Evolutionary conservation across 164 flowering plant genomes (phyloP), one percentile per base, ranked within the genome.

Genomic region (Cinnamomum micranthum): DNA sequence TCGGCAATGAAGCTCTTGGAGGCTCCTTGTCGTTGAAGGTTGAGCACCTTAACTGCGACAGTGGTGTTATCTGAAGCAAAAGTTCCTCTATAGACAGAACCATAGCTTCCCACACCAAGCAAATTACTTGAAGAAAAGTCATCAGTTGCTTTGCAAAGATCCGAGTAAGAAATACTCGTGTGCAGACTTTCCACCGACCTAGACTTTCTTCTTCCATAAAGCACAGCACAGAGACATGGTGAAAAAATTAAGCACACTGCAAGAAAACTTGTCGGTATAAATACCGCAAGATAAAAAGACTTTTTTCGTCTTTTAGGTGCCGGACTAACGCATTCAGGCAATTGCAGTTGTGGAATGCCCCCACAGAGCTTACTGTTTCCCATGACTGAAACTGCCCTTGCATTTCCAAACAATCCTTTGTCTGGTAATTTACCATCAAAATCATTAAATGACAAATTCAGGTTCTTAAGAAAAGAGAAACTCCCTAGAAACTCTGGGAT

Each of bases 381-480:
- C n/a, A 13, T 0, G 17, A 55, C 60, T 55, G 60, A 55, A 55
- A 55, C 4, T 6, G 0, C 60, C 6, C 60, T 55, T 55, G 60
- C 60, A 55, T 55, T 4, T 55, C 19, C 20, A 55, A 55, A 14
- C 60, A 17, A n/a, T 0, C 60, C 17, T 2, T 55, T 19, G 17
- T 55, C 20, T 17, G 60, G 60, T 55, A 55, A 55, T 19, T 55
- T 19, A 55, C 60, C 60, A 1, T 55, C 4, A 55, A 55, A 55
- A 55, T 55, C 60, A 55, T 55, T 77, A 68, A 58, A 25, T 11
- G 80, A 77, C n/a, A 73, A n/a, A 70, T 77, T 75, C 15, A 75
- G 25, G 27, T 19, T 14, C 15, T 19, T 23, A 5, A 75, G 66
- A 28, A 23, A 55, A 1, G 71, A 12, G 6, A 76, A 7, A 1